phyloP scores from a whole-genome alignment of 192 early-diverging fungal genomes.

The Entomortierella beljakovae region DNA sequence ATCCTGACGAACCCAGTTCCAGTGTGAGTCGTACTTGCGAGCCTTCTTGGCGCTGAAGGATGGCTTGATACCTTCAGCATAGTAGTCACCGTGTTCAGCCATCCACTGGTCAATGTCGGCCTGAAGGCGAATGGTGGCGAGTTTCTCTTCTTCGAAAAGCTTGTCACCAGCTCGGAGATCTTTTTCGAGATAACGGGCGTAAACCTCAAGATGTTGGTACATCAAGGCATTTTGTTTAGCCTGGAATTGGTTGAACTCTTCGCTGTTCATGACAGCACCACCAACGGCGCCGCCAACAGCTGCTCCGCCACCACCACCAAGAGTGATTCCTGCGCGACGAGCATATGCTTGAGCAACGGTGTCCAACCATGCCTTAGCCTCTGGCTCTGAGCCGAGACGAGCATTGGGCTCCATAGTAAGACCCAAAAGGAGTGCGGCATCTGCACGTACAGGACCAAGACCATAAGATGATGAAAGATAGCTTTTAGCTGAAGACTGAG shows the following conservation, averaged over 20 bases:
- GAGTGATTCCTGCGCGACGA: conserved; percentile 73
- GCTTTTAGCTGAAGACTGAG: conserved; percentile 78
- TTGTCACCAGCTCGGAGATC: conserved; percentile 80
- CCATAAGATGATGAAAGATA: conserved; percentile 80
- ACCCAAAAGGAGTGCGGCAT: conserved; percentile 82
- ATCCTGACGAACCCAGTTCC: conserved; percentile 97
- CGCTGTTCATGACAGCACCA: conserved; percentile 83
- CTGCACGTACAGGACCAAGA: conserved; percentile 78
- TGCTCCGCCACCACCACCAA: conserved; percentile 65
- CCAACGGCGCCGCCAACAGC: conserved; percentile 62
- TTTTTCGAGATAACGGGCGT: conserved; percentile 83
- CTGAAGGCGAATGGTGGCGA: conserved; percentile 75
- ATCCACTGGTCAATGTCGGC: conserved; percentile 89
- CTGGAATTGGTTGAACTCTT: conserved; percentile 85
- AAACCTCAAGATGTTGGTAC: conserved; percentile 80
- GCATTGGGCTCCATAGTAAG: conserved; percentile 84
- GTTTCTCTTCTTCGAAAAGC: conserved; percentile 74
- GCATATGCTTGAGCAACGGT: conserved; percentile 76
- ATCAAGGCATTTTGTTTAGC: conserved; percentile 76
- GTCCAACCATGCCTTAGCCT: conserved; percentile 88
- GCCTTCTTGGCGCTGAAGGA: conserved; percentile 87
- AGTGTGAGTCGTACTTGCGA: conserved; percentile 93
- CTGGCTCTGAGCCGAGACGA: conserved; percentile 80
- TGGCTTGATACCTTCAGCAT: conserved; percentile 91
- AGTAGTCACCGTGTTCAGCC: conserved; percentile 92